A percentile compares a stretch with the other conserved stretches of the same genome.
phyloP scores from a whole-genome alignment of 805 yeast genomes.

The Saccharomycopsis amapae region DNA sequence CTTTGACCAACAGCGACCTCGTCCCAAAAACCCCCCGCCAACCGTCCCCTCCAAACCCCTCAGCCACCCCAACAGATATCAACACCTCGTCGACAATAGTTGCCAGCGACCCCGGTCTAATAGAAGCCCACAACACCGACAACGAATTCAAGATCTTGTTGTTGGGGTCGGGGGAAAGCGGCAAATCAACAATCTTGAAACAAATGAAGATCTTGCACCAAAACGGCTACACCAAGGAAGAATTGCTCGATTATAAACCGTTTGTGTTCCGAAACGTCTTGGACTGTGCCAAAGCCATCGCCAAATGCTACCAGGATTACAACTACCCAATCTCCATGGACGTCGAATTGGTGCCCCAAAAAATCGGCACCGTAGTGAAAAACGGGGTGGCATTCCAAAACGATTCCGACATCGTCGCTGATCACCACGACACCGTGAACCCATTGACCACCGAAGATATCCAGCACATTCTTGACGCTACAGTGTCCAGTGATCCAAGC shows the following conservation, averaged over 20 bases:
- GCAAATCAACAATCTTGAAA: constrained; percentile 73
- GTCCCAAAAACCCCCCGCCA: not conserved
- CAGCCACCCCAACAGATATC: not conserved
- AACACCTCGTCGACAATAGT: not conserved
- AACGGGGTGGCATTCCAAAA: no score
- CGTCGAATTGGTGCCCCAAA: constrained; percentile 28
- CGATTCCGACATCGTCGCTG: not conserved
- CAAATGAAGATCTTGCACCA: constrained; percentile 77
- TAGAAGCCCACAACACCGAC: no score
- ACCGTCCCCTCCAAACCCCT: no score
- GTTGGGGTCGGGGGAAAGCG: constrained; percentile 83
- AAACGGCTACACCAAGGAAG: constrained; percentile 64
- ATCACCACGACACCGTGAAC: not conserved
- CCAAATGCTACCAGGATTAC: constrained; percentile 56
- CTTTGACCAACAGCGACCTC: not conserved
- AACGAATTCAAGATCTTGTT: constrained; percentile 67
- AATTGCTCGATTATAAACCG: constrained; percentile 65
- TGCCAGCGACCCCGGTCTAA: no score
- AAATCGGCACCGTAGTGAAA: no score
- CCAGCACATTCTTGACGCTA: constrained; percentile 39
- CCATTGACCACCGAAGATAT: constrained; percentile 32
- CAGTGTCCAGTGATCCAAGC: constrained; percentile 45
- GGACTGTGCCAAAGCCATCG: constrained; percentile 66
- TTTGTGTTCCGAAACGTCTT: constrained; percentile 71
- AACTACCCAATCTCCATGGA: constrained; percentile 29